Base-by-base conservation (phyloP, 2,329 filamentous ascomycete species). In the Phialophora tarda region DNA sequence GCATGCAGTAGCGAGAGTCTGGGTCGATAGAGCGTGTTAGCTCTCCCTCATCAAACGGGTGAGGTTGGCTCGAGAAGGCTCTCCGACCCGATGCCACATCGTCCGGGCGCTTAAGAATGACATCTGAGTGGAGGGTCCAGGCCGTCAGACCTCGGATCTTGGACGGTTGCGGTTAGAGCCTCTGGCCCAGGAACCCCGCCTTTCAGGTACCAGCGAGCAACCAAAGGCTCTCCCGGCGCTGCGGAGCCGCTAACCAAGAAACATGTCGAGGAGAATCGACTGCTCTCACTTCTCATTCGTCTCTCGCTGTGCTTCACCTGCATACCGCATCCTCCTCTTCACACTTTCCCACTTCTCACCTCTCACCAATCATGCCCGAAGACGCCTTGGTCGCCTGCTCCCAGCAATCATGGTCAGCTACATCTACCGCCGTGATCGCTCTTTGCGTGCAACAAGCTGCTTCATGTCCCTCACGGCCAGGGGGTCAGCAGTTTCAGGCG, bases 361-460 rank as follows among this genome's bases (percentile, higher is more conserved):
- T 23, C 28, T 21, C 60, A 48, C 68, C 68, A 70, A 70, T 70
- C 68, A 70, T 41, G 38, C 38, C 60, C 34, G 23, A 53, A 62
- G 65, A 44, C 65, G 58, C 60, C 63, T 24, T 8, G 41, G 24
- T 56, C 48, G 58, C 32, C 44, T 26, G 44, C 59, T 60, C 64
- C 47, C 57, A 62, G 62, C 68, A 62, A 68, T 64, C 68, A 70
- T 70, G 68, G 24, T 56, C 59, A 70, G 68, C 51, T 70, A 70
- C 68, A 70, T 68, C 65, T 70, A 70, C 68, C 68, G 68, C 68
- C 68, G 60, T 63, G 64, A 66, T 63, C 68, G 63, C 68, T 59
- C 60, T 59, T 41, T 59, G 54, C 54, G 65, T 63, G 65, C 68
- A 55, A 53, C 63, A 50, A 68, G 61, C 60, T 70, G 68, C 68